Evolutionary conservation across 441 rosid genomes (phyloP).

Genomic region (Hura crepitans): DNA sequence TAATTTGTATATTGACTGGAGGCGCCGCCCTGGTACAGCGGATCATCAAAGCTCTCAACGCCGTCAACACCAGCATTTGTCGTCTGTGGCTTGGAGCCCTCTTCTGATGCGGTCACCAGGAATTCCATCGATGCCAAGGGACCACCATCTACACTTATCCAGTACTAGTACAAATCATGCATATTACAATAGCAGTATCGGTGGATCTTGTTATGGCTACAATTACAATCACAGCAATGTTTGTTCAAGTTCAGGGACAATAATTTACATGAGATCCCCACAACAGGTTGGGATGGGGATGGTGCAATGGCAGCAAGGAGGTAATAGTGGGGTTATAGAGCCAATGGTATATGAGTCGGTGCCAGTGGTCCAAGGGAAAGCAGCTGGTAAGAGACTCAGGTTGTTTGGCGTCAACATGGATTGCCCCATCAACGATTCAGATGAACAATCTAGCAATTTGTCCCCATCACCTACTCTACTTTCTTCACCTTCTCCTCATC

Average conservation of each 20-base stretch:
- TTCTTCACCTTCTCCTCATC: constrained; percentile 25
- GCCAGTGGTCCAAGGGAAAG: constrained; percentile 54
- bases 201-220: not conserved
- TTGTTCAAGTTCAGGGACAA: constrained; percentile 27
- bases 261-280: constrained; percentile 30
- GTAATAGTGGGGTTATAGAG: constrained; percentile 13
- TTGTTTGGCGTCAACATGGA: constrained; percentile 61
- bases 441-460: constrained; percentile 27
- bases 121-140: constrained; percentile 16
- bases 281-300: constrained; percentile 24
- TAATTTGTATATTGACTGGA: constrained; percentile 76
- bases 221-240: constrained; percentile 20
- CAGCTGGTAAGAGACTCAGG: constrained; percentile 44
- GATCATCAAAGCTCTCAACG: constrained; percentile 34
- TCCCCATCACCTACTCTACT: constrained; percentile 16
- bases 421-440: constrained; percentile 40
- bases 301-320: constrained; percentile 32
- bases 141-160: constrained; percentile 24
- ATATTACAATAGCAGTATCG: not conserved
- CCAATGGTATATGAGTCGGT: constrained; percentile 49
- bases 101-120: constrained; percentile 32
- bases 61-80: constrained; percentile 12
- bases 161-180: constrained; percentile 5
- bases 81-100: constrained; percentile 47
- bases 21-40: constrained; percentile 60